phyloP scores from a whole-genome alignment of 1,284 basidiomycete species.

The Erythrobasidium hasegawianum region DNA sequence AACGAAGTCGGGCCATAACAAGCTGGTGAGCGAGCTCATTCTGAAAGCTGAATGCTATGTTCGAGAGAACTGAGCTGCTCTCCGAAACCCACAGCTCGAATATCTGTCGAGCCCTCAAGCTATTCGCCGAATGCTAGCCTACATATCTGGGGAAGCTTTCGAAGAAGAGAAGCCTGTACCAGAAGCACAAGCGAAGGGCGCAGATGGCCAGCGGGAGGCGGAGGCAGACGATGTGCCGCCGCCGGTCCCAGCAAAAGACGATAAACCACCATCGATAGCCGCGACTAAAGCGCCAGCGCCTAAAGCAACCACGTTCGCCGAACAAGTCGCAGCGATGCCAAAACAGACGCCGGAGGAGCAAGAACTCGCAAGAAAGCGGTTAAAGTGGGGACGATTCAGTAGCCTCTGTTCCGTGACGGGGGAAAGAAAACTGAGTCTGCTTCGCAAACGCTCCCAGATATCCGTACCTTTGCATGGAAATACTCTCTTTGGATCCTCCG shows the following conservation, averaged over 20 bases:
- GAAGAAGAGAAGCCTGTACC: not conserved
- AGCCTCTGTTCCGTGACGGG: not conserved
- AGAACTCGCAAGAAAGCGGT: conserved; percentile 20
- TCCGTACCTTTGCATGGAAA: conserved; percentile 90
- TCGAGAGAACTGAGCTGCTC: not conserved
- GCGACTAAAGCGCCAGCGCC: not conserved
- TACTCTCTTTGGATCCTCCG: conserved; percentile 93
- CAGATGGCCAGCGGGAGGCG: not conserved
- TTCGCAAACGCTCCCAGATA: conserved; percentile 59
- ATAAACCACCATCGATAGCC: not conserved
- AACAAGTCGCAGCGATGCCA: conserved; percentile 12
- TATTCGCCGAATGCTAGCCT: conserved; percentile 30
- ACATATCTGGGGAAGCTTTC: conserved; percentile 34
- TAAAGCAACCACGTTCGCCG: conserved; percentile 10
- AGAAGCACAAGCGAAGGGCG: not conserved
- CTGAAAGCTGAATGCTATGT: not conserved
- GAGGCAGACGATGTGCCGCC: not conserved
- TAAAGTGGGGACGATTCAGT: conserved; percentile 16
- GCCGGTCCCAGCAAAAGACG: conserved; percentile 1
- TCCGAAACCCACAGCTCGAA: conserved; percentile 30
- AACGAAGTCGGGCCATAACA: conserved; percentile 27
- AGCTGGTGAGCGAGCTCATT: conserved; percentile 29
- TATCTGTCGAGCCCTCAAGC: conserved; percentile 22
- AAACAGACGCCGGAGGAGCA: conserved; percentile 22
- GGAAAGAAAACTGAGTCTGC: not conserved